Base-by-base conservation (phyloP, 148 eudicot genomes). In the Amaranthus palmeri region DNA sequence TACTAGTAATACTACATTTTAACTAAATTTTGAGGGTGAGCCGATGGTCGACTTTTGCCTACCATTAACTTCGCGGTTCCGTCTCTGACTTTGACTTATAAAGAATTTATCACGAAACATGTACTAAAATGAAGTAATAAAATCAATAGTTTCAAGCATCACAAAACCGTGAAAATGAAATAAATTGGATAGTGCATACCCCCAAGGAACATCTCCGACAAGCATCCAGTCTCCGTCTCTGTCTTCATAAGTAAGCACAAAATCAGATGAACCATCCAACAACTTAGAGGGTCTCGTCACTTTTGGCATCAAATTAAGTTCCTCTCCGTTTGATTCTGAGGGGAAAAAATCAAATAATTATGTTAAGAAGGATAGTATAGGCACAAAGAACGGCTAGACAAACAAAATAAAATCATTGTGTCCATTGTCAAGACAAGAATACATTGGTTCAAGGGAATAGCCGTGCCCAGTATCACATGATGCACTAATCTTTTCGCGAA, bases 151-250 rank as follows among this genome's bases (percentile, higher is more conserved):
- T 64, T 36, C 25, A 9, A 54, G 60, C 47, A 46, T 73, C 54
- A 55, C 12, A 65, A 61, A 61, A 14, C 61, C 18, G 54, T 70
- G 57, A 42, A 69, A 18, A 25, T 25, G 8, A 5, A 8, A 13
- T 45, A 36, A 67, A 68, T 47, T 76, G 47, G 14, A 71, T 74
- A 66, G 25, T 44, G 62, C 87, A 78, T 91, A 93, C 98, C 87
- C 80, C 90, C 92, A 93, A 18, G 98, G 95, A 75, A 90, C 98
- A 86, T 93, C 98, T 64, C 98, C 98, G 53, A 90, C 96, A 51
- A 93, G 93, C 98, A 93, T 93, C 96, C 96, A 90, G 70, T 93
- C 98, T 77, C 98, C 96, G 6, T 93, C 96, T 82, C 80, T 93
- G 81, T 93, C 98, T 85, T 93, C 96, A 81, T 93, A 90, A 61